Conservation (phyloP, 2,329 filamentous ascomycete species). For the Fusarium duplospermum region DNA sequence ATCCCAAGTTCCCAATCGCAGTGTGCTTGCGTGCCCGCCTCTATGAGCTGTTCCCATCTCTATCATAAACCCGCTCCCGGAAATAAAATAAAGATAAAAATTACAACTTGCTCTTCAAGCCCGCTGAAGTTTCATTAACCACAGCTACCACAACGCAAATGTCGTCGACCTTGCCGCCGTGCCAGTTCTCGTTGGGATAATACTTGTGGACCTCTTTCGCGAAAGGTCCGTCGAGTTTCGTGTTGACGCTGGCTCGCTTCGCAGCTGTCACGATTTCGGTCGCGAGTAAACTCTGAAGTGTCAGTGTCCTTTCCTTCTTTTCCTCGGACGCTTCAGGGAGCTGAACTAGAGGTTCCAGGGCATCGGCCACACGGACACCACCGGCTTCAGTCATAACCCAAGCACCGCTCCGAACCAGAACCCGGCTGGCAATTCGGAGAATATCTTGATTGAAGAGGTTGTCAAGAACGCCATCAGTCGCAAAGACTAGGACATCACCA, state of each 20-base stretch:
- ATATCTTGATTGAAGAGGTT: conserved; percentile 94
- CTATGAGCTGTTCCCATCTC: conserved; percentile 39
- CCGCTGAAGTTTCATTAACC: conserved; percentile 71
- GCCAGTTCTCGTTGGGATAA: conserved; percentile 87
- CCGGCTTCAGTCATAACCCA: conserved; percentile 74
- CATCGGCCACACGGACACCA: conserved; percentile 72
- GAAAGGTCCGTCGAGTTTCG: conserved; percentile 88
- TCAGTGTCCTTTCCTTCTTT: conserved; percentile 52
- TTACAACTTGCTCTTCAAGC: conserved; percentile 51
- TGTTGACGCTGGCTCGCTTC: conserved; percentile 85
- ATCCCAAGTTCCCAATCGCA: conserved; percentile 37
- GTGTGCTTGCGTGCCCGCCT: conserved; percentile 43
- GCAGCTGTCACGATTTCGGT: conserved; percentile 83
- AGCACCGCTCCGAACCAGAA: conserved; percentile 79
- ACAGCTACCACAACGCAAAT: conserved; percentile 88
- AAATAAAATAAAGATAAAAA: conserved; percentile 25
- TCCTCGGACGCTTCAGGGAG: conserved; percentile 42
- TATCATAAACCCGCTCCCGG: conserved; percentile 39
- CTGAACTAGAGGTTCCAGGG: conserved; percentile 61
- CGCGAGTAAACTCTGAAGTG: conserved; percentile 82
- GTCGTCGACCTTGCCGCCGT: conserved; percentile 94
- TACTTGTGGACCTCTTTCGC: conserved; percentile 92
- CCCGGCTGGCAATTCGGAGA: conserved; percentile 79
- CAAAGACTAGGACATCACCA: conserved; percentile 93
- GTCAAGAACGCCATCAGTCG: conserved; percentile 95